phyloP scores from a whole-genome alignment of 371 early-diverging fungal genomes.

The Mortierella sp. region DNA sequence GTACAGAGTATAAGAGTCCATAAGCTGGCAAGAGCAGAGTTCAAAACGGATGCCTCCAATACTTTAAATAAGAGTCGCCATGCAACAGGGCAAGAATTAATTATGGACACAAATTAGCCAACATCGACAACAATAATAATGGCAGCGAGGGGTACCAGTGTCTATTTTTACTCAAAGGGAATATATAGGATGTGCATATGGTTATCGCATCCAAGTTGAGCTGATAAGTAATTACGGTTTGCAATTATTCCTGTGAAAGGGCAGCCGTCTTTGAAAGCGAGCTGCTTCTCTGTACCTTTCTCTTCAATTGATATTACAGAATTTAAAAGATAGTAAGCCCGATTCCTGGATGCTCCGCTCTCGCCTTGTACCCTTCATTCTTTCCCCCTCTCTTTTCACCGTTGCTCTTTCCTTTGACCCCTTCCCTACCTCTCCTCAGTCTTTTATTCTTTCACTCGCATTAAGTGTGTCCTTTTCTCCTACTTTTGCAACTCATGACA shows the following conservation, averaged over 20 bases:
- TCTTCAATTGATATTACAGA: not conserved
- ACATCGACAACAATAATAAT: not conserved
- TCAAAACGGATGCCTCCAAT: no score
- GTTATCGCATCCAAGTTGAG: not conserved
- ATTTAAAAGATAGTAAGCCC: not conserved
- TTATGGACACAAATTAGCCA: not conserved
- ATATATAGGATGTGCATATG: not conserved
- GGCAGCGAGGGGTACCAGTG: not conserved
- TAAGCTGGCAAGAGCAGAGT: no score
- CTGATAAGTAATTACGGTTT: not conserved
- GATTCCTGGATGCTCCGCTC: constrained; percentile 1
- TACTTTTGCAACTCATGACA: not conserved
- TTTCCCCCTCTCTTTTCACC: not conserved
- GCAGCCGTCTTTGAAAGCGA: constrained; percentile 3
- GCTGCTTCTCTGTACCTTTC: not conserved
- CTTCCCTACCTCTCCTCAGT: not conserved
- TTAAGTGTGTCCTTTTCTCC: not conserved
- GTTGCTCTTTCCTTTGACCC: not conserved
- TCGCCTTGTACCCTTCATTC: not conserved
- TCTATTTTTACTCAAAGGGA: constrained; percentile 1
- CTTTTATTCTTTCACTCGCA: not conserved
- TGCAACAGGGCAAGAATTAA: no score
- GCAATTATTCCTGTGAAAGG: constrained; percentile 1
- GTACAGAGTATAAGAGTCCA: no score
- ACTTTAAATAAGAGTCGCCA: no score